phyloP scores from a whole-genome alignment of 2,329 filamentous ascomycete species.

The Aspergillus tubingensis region DNA sequence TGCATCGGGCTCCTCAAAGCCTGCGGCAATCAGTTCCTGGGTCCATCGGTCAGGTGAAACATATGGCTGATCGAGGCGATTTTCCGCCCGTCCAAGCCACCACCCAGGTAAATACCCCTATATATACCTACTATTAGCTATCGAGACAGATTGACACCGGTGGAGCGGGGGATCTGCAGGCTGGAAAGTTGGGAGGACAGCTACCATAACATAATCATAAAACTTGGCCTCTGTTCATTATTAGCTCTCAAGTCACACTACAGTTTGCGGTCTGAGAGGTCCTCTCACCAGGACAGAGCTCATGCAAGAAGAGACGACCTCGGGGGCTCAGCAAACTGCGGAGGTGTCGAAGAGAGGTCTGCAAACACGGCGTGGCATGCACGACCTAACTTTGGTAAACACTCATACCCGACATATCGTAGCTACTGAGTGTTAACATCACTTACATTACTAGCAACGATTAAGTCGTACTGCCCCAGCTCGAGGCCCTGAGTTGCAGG shows the following conservation, averaged over 20 bases:
- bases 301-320: conserved; percentile 10
- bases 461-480: conserved; percentile 32
- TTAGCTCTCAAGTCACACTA: background rate
- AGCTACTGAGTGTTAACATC: background rate
- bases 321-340: background rate
- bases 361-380: conserved; percentile 31
- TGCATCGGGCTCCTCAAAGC: conserved; percentile 8
- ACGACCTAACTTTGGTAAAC: conserved; percentile 27
- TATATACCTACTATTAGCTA: background rate
- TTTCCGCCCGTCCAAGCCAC: conserved; percentile 11
- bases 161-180: no score
- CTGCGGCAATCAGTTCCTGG: background rate
- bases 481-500: conserved; percentile 33
- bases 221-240: background rate
- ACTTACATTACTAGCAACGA: conserved; percentile 28
- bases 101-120: conserved; percentile 11
- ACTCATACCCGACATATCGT: no score
- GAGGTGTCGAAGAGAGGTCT: background rate
- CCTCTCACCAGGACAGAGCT: background rate
- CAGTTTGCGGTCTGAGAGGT: fast-evolving
- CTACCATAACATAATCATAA: background rate
- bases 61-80: background rate
- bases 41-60: conserved; percentile 6
- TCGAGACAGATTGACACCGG: no score
- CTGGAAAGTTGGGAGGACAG: background rate